Evolutionary conservation across 2,329 filamentous ascomycete genomes (phyloP), one percentile per base, ranked within the genome.

Genomic region (Scedosporium aurantiacum): DNA sequence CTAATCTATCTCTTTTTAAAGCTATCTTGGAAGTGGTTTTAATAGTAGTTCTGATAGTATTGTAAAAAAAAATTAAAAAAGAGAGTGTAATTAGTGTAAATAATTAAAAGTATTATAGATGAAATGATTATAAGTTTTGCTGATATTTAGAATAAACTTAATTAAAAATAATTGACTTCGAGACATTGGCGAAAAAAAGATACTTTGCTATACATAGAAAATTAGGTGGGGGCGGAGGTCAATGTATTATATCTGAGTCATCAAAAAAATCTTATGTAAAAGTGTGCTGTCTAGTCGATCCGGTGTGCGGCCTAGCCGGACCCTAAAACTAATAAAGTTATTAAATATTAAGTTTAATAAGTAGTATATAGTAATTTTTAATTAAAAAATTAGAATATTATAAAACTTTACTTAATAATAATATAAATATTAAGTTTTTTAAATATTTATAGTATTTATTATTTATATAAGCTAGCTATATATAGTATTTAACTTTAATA

Each of bases 161-260:
- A 54, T 32, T 14, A 7, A 54, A 54, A 32, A 10, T 57, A 61
- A 57, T 47, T n/a, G 41, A 57, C 18, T 4, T 21, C 6, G 32
- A 58, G 7, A 56, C 25, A 32, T 50, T 32, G 18, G n/a, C n/a
- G n/a, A 58, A 47, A 37, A 47, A 45, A 37, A 57, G 27, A 18
- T 18, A 40, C 40, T 63, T 58, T 61, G 61, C 58, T 40, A 37
- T 58, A 40, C 5, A 58, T 2, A 25, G n/a, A 58, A 54, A 18
- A n/a, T n/a, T n/a, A n/a, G n/a, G n/a, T n/a, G n/a, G n/a, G n/a
- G n/a, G n/a, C n/a, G n/a, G n/a, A n/a, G 40, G 21, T 27, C 37
- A 6, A 5, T 28, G 8, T 58, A 14, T 6, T 40, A 27, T 40
- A 58, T 40, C n/a, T n/a, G n/a, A n/a, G n/a, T n/a, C n/a, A n/a